Base-by-base conservation (phyloP, 108 stramenopile genomes). In the Nitzschia sp. region DNA sequence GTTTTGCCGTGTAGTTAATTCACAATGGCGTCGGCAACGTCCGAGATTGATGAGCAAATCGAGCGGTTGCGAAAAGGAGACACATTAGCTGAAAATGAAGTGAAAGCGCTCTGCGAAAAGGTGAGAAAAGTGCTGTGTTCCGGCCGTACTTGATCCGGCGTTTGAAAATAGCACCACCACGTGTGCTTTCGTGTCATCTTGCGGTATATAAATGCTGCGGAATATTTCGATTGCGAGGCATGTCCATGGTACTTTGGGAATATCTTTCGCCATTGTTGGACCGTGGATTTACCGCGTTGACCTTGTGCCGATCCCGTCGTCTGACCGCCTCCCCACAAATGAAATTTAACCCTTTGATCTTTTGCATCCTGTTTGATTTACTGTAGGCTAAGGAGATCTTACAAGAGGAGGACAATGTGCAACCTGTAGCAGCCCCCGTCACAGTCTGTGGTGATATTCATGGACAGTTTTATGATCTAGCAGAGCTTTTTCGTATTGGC, bases 401-500 rank as follows among this genome's bases (percentile, higher is more conserved):
- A 56, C 87, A 82, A 26, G 75, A 83, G 21, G 94, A 95, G 59
- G 83, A 90, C 42, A 95, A 95, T 64, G 95, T 93, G n/a, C 92
- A 90, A 65, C 87, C 89, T 51, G 96, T 96, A 29, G 75, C 73
- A 17, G 90, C 96, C 13, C 96, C 94, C n/a, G 95, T 97, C 32
- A 97, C 94, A 15, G 90, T 82, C n/a, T 82, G 81, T 61, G 97
- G 97, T 26, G 97, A 97, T 71, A 82, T 97, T 34, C 97, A 97
- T 75, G 97, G 97, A 0, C 97, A 98, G 67, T 98, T 95, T 71
- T 98, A 91, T 70, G 97, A 98, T 74, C 75, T 98, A 48, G 68
- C 95, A 21, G 86, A 93, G 62, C 76, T 98, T 18, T 88, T 98
- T 51, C 86, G 86, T 32, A 83, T 90, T 35, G 95, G 89, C 62